Percentiles rank a stretch among this genome's conserved stretches.
phyloP scores from a whole-genome alignment of 1,284 basidiomycete species.

The Trametes versicolor region DNA sequence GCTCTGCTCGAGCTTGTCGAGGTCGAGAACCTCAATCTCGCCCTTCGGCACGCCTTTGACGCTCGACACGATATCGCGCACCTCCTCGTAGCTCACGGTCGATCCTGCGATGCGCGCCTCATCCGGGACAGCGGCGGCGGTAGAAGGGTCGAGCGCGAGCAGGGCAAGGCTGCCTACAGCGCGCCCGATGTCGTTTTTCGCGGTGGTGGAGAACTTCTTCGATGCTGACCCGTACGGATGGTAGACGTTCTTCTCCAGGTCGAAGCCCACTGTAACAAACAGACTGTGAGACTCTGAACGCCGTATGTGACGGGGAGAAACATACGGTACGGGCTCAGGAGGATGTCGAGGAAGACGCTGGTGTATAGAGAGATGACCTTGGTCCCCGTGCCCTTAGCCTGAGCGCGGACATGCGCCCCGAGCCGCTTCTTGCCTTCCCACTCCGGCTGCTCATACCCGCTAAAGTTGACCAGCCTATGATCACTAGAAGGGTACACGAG shows the following conservation, averaged over 20 bases:
- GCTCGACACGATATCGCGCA: conserved; percentile 31
- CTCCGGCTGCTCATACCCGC: conserved; percentile 33
- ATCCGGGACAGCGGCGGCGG: conserved; percentile 35
- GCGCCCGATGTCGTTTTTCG: conserved; percentile 40
- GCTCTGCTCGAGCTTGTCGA: conserved; percentile 23
- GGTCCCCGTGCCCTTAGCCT: conserved; percentile 31
- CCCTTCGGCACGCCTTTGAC: conserved; percentile 21
- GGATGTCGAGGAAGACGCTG: conserved; percentile 39
- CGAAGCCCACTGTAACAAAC: conserved; percentile 35
- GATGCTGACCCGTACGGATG: conserved; percentile 33
- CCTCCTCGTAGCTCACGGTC: conserved; percentile 31
- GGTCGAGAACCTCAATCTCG: conserved; percentile 27
- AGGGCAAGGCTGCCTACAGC: conserved; percentile 28
- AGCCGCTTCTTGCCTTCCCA: conserved; percentile 39
- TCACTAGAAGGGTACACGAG: conserved; percentile 29
- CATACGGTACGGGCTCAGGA: conserved; percentile 28
- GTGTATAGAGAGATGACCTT: conserved; percentile 41
- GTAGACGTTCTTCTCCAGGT: conserved; percentile 33
- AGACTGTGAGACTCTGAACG: not conserved
- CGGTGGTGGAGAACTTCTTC: conserved; percentile 33
- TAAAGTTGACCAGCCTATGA: conserved; percentile 38
- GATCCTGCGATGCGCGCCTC: conserved; percentile 37
- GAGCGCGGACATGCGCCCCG: conserved; percentile 27
- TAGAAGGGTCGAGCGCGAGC: conserved; percentile 35
- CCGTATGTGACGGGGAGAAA: not conserved